These are phyloP conservation scores for Colletotrichum lindemuthianum DNA, from an alignment of 2,329 filamentous ascomycete genomes.

Conservation along the genomic window DNA sequence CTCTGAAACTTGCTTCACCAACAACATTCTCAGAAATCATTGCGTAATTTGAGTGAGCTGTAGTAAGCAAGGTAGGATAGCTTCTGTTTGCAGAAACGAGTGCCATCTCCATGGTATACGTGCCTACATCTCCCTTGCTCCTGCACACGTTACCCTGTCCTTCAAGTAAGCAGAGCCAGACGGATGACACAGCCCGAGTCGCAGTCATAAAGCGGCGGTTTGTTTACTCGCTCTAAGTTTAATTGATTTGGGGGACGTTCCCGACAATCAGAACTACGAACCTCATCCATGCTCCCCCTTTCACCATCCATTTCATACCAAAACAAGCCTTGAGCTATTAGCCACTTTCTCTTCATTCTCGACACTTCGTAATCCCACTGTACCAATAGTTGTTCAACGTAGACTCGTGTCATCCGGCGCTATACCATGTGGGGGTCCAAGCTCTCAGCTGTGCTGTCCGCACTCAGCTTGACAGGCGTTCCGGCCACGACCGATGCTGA, in stretches of 20 bases:
- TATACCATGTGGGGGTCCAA: constrained; percentile 35
- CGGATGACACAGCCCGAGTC: neutral
- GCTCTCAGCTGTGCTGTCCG: constrained; percentile 37
- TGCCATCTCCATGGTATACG: too few species aligned
- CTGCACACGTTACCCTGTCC: constrained; percentile 6
- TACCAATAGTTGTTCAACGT: neutral
- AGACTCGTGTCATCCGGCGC: neutral
- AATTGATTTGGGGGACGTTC: constrained; percentile 26
- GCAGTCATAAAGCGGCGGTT: constrained; percentile 30
- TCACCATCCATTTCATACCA: constrained; percentile 10
- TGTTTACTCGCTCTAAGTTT: constrained; percentile 33
- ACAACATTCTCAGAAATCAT: too few species aligned
- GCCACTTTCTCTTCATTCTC: neutral
- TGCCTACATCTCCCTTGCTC: neutral
- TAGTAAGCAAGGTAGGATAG: too few species aligned
- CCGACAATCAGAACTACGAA: constrained; percentile 9
- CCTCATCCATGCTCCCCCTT: constrained; percentile 20
- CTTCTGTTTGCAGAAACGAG: too few species aligned
- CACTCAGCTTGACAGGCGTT: constrained; percentile 34
- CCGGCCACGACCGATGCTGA: constrained; percentile 30
- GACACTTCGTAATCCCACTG: neutral
- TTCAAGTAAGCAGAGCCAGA: constrained; percentile 10
- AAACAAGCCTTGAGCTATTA: constrained; percentile 1
- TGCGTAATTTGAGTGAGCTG: too few species aligned
- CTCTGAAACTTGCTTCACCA: too few species aligned